Percentiles rank a stretch among this genome's conserved stretches.
Evolutionary conservation across 495 filamentous ascomycete species (phyloP).

Genomic region (Daldinia decipiens): DNA sequence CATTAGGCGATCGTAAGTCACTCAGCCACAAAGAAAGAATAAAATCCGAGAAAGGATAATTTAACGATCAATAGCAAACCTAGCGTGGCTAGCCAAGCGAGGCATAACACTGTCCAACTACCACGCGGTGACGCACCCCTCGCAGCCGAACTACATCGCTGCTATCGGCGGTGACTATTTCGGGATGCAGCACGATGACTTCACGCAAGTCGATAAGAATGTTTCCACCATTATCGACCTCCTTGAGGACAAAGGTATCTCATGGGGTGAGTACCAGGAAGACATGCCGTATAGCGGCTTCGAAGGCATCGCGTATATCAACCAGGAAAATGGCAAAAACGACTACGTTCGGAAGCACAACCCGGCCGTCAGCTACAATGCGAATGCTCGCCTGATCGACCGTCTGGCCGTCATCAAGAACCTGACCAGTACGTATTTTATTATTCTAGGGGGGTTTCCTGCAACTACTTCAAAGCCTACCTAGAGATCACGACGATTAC

Average conservation of each 20-base stretch:
- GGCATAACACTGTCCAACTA: slow-evolving; percentile 75
- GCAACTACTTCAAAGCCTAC: background rate
- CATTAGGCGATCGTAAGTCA: slow-evolving; percentile 48
- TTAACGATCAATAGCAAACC: slow-evolving; percentile 37
- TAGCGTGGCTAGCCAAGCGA: slow-evolving; percentile 65
- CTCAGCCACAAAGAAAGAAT: background rate
- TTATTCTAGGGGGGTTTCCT: background rate
- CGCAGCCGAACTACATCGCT: slow-evolving; percentile 77
- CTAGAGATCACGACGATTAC: background rate
- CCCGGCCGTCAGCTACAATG: slow-evolving; percentile 69
- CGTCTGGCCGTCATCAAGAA: slow-evolving; percentile 73
- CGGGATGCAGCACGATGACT: slow-evolving; percentile 74
- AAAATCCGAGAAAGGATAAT: background rate
- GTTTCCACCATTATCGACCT: slow-evolving; percentile 75
- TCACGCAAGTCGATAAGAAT: slow-evolving; percentile 65
- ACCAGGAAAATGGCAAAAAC: slow-evolving; percentile 62
- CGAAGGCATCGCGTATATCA: slow-evolving; percentile 63
- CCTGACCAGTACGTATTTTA: slow-evolving; percentile 55
- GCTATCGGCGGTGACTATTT: slow-evolving; percentile 71
- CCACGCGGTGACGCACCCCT: slow-evolving; percentile 71
- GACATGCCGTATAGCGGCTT: slow-evolving; percentile 75
- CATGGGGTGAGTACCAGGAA: slow-evolving; percentile 78
- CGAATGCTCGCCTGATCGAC: slow-evolving; percentile 62
- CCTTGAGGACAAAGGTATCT: slow-evolving; percentile 72
- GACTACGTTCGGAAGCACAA: slow-evolving; percentile 86